These are phyloP conservation scores for Byssothecium circinans DNA, from an alignment of 2,329 filamentous ascomycete genomes.

Conservation along the genomic window DNA sequence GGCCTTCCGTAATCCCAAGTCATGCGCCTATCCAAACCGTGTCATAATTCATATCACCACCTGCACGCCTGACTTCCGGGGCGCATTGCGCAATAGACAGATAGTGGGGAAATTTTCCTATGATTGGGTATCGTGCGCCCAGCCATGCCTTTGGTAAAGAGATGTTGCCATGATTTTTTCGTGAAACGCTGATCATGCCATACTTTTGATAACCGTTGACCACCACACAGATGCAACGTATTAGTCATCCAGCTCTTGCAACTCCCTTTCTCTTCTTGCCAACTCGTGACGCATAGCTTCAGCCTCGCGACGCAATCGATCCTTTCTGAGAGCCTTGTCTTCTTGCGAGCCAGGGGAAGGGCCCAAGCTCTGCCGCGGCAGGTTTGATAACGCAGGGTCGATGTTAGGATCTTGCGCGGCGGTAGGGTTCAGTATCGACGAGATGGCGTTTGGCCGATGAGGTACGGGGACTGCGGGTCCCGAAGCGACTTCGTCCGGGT, in stretches of 20 bases:
- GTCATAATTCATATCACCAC: too few species aligned
- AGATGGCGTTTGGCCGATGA: conserved; percentile 38
- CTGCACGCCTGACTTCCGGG: too few species aligned
- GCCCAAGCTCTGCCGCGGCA: conserved; percentile 21
- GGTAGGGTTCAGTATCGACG: conserved; percentile 37
- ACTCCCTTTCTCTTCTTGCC: conserved; percentile 31
- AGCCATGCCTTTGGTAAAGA: too few species aligned
- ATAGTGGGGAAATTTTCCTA: too few species aligned
- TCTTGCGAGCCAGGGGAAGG: conserved; percentile 30
- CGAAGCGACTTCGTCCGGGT: conserved; percentile 26
- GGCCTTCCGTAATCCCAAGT: too few species aligned
- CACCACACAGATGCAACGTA: not conserved
- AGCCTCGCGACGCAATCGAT: conserved; percentile 34
- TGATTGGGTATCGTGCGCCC: too few species aligned
- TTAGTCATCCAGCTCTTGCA: conserved; percentile 36
- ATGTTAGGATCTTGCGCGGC: conserved; percentile 31
- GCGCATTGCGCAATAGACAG: too few species aligned
- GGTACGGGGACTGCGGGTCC: conserved; percentile 25
- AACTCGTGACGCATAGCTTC: conserved; percentile 36
- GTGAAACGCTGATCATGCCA: too few species aligned
- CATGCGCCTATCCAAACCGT: too few species aligned
- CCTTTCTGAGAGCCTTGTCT: conserved; percentile 33
- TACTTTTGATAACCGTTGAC: not conserved
- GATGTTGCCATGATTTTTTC: too few species aligned
- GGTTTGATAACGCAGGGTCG: conserved; percentile 33